Evolutionary conservation across 2,329 filamentous ascomycete species (phyloP).

Genomic region (Tolypocladium cylindrosporum): DNA sequence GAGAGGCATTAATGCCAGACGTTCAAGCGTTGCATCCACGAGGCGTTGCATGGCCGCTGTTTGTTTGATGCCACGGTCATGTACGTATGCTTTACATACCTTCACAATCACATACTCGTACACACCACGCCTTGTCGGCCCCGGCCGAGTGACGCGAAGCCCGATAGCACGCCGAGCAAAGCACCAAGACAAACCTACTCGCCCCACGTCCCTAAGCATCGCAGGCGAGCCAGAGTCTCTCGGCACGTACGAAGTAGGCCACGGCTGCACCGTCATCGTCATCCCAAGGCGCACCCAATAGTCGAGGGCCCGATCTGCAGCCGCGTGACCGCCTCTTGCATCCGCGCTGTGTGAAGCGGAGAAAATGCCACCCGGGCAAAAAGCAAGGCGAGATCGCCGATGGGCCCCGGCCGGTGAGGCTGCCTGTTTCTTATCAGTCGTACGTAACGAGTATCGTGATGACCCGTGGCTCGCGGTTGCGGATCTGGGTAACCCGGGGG

Average conservation of each 20-base stretch:
- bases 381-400: neutral
- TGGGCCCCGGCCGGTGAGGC: neutral
- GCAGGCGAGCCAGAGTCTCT: neutral
- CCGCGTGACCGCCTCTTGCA: slow-evolving; percentile 6
- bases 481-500: neutral
- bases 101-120: neutral
- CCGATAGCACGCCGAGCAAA: neutral
- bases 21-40: neutral
- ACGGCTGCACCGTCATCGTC: neutral
- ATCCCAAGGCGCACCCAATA: neutral
- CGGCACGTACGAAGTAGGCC: neutral
- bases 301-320: neutral
- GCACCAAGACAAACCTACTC: too few species aligned
- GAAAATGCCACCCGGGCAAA: neutral
- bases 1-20: neutral
- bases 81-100: neutral
- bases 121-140: neutral
- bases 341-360: neutral
- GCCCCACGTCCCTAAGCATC: neutral
- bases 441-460: neutral
- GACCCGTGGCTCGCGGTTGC: neutral
- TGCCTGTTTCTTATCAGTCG: neutral
- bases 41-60: neutral
- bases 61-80: neutral
- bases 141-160: neutral